These are phyloP conservation scores for Aspergillus latus DNA, from an alignment of 2,329 filamentous ascomycete genomes.

Conservation along the genomic window DNA sequence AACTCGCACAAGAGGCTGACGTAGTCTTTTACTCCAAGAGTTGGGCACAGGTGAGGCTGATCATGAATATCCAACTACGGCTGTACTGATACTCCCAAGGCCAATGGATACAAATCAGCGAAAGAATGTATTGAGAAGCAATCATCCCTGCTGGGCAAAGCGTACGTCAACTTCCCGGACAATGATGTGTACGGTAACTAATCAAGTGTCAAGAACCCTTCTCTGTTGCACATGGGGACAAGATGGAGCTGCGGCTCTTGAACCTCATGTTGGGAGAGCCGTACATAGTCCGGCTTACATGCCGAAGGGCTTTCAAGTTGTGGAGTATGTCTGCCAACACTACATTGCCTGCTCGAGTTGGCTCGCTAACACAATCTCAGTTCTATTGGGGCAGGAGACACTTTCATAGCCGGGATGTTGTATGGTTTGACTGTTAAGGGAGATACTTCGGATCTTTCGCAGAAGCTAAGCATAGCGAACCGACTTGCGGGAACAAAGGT, in stretches of 20 bases:
- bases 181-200: not conserved
- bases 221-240: conserved; percentile 62
- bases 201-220: conserved; percentile 40
- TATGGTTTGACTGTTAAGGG: conserved; percentile 57
- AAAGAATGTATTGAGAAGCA: conserved; percentile 53
- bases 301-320: conserved; percentile 44
- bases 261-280: conserved; percentile 34
- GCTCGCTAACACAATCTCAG: conserved; percentile 39
- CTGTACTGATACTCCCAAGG: conserved; percentile 16
- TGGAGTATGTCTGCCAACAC: conserved; percentile 56
- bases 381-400: conserved; percentile 72
- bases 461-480: conserved; percentile 62
- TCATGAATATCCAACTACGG: not conserved
- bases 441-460: conserved; percentile 50
- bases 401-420: conserved; percentile 70
- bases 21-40: conserved; percentile 71
- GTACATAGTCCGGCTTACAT: conserved; percentile 48
- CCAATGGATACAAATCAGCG: conserved; percentile 46
- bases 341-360: not conserved
- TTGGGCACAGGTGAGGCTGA: conserved; percentile 62
- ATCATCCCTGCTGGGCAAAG: conserved; percentile 41
- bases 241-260: conserved; percentile 52
- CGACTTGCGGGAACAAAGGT: conserved; percentile 68
- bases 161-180: conserved; percentile 41
- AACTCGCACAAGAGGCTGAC: conserved; percentile 63